Percentiles rank a stretch among this genome's conserved stretches.
phyloP scores from a whole-genome alignment of 805 yeast genomes.

The Starmerella davenportii region DNA sequence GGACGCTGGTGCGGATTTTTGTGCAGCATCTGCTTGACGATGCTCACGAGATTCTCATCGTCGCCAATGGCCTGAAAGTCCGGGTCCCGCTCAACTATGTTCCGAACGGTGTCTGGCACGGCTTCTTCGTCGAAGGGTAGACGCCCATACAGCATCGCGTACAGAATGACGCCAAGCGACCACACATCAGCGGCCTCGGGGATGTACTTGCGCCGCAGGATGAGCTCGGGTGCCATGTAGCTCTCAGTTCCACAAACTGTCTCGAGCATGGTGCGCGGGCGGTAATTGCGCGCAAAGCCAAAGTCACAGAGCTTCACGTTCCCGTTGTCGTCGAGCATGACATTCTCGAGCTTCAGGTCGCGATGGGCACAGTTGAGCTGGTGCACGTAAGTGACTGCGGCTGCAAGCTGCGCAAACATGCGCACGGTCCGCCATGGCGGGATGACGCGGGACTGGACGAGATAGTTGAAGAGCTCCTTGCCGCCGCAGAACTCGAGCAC shows the following conservation, averaged over 20 bases:
- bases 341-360: constrained; percentile 61
- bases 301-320: constrained; percentile 78
- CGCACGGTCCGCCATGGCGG: constrained; percentile 9
- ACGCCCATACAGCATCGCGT: constrained; percentile 64
- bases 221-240: constrained; percentile 91
- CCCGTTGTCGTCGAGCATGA: constrained; percentile 59
- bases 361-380: constrained; percentile 63
- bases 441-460: constrained; percentile 20
- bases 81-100: constrained; percentile 53
- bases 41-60: constrained; percentile 28
- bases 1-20: constrained; percentile 58
- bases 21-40: constrained; percentile 37
- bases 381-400: constrained; percentile 59
- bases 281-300: constrained; percentile 77
- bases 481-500: constrained; percentile 71
- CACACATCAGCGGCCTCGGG: constrained; percentile 73
- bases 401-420: constrained; percentile 34
- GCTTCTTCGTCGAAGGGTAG: constrained; percentile 85
- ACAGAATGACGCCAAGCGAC: constrained; percentile 80
- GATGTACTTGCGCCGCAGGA: constrained; percentile 47
- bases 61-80: constrained; percentile 24
- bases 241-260: constrained; percentile 90
- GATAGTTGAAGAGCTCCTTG: constrained; percentile 24
- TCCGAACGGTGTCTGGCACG: constrained; percentile 39
- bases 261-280: constrained; percentile 38